Base-by-base conservation (phyloP, 306 rosid genomes). In the Trifolium fragiferum region DNA sequence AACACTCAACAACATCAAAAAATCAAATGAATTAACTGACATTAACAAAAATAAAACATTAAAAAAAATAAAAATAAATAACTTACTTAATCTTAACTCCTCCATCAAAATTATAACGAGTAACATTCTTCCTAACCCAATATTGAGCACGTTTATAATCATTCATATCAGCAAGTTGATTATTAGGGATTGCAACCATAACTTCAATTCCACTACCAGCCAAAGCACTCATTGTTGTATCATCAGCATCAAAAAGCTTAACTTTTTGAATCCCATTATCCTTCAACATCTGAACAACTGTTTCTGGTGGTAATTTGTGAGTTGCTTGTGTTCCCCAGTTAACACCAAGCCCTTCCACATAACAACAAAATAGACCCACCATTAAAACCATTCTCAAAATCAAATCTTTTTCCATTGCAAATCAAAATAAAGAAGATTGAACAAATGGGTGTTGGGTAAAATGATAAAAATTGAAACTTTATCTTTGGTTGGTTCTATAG, bases 281-380 rank as follows among this genome's bases (percentile, higher is more conserved):
- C 78, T 90, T 92, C 70, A 94, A 32, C 96, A 94, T 74, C 86
- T 92, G 87, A 32, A 90, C 97, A 84, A 94, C 89, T 1, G 89
- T 84, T 20, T 79, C 79, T 10, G 99, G 92, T 0, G 96, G 95
- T 49, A 94, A 75, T 75, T 82, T 71, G 60, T 90, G 99, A 1
- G 90, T 86, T 11, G 99, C 90, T 76, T 87, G 89, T 3, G 97
- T 94, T 15, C 99, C 99, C 99, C 99, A 94, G 64, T 94, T 94
- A 66, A 94, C 96, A 30, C 99, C 99, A 65, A 94, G 83, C 47
- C 97, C 96, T 65, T 88, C 90, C 12, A 85, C 91, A 53, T 65
- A 71, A 13, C 8, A 44, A 44, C 44, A 58, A 75, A 74, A 23
- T 23, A 87, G 7, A 81, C 82, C 84, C 40, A 82, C 32, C 68